Conservation (phyloP, 345 rosid genomes). For the Tarenaya hassleriana region DNA sequence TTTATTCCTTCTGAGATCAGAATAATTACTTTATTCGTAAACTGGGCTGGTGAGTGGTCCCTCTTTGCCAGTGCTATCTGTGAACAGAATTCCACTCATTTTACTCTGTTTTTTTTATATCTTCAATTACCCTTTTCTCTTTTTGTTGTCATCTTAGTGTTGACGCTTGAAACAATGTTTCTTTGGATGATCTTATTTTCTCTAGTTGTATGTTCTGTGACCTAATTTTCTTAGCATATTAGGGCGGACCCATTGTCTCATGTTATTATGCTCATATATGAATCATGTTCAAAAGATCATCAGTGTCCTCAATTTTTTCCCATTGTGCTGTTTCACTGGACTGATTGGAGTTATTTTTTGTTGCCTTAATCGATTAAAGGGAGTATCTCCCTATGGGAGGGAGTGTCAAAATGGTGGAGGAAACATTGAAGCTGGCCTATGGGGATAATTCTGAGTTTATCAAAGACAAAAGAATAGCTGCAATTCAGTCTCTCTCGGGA, state of each 20-base stretch:
- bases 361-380: conserved; percentile 33
- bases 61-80: neutral
- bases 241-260: no score
- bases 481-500: conserved; percentile 85
- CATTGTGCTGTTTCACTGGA: no score
- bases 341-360: conserved; percentile 13
- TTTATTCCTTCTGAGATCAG: neutral
- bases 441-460: conserved; percentile 75
- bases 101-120: no score
- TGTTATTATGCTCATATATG: neutral
- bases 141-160: no score
- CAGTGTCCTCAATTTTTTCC: no score
- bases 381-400: conserved; percentile 99
- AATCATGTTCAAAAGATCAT: conserved; percentile 1
- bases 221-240: no score
- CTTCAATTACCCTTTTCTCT: no score
- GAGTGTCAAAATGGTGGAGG: conserved; percentile 81
- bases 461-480: conserved; percentile 83
- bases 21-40: neutral
- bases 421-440: conserved; percentile 85
- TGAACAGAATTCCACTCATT: no score
- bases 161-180: neutral
- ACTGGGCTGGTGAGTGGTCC: neutral
- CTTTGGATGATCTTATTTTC: neutral
- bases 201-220: neutral